These are phyloP conservation scores for Talaromyces verruculosus DNA, from an alignment of 2,329 filamentous ascomycete genomes.

Conservation along the genomic window DNA sequence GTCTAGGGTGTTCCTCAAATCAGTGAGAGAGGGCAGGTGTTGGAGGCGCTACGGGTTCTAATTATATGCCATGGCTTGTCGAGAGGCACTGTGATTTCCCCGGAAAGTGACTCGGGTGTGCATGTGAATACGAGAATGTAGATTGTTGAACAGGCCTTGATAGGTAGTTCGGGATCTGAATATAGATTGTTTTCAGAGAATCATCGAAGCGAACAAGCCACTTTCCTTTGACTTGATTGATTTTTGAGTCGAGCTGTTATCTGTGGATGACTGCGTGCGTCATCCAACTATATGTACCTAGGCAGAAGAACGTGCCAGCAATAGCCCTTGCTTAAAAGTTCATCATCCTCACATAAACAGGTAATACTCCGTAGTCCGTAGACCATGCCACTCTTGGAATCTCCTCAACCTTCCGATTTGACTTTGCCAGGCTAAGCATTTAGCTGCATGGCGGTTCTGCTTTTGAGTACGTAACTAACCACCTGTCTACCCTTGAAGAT, in stretches of 20 bases:
- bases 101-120: neutral
- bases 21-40: neutral
- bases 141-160: neutral
- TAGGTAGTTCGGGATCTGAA: neutral
- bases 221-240: neutral
- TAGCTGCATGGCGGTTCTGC: neutral
- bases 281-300: neutral
- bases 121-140: neutral
- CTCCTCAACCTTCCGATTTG: neutral
- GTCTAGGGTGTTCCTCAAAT: neutral
- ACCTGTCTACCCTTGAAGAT: neutral
- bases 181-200: neutral
- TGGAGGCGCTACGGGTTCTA: slow-evolving; percentile 4
- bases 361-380: slow-evolving; percentile 5
- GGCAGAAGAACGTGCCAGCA: neutral
- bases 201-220: neutral
- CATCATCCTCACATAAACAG: neutral
- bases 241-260: neutral
- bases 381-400: neutral
- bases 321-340: neutral
- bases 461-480: neutral
- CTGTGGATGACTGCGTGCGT: neutral
- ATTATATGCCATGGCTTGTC: neutral
- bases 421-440: neutral
- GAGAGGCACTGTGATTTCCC: neutral